Evolutionary conservation across 306 rosid genomes (phyloP).

Genomic region (Begonia masoniana): DNA sequence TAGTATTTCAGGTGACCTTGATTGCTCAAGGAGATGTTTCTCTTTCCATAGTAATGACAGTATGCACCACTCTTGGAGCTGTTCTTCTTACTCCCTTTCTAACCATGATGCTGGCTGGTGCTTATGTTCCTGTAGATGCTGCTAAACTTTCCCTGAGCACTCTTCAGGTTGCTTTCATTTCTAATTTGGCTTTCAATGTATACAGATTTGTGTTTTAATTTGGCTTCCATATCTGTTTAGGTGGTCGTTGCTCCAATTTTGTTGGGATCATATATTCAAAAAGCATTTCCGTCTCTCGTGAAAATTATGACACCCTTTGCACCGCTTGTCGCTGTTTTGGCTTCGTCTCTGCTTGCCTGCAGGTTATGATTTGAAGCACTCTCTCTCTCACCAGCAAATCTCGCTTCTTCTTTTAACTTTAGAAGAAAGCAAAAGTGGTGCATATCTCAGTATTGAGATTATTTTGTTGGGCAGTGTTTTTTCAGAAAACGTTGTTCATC

Average conservation of each 20-base stretch:
- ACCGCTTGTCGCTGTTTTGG: slow-evolving; percentile 31
- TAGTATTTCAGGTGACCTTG: slow-evolving; percentile 35
- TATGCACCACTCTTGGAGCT: slow-evolving; percentile 34
- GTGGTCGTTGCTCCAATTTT: slow-evolving; percentile 31
- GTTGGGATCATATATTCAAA: slow-evolving; percentile 24
- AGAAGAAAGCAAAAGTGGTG: too few relatives aligned
- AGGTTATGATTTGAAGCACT: slow-evolving; percentile 12
- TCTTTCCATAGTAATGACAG: slow-evolving; percentile 33
- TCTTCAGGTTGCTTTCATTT: slow-evolving; percentile 17
- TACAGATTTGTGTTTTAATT: background rate
- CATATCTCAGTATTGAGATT: background rate
- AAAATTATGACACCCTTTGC: slow-evolving; percentile 19
- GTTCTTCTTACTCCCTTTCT: slow-evolving; percentile 28
- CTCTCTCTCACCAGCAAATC: background rate
- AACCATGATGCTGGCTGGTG: slow-evolving; percentile 24
- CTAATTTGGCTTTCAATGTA: slow-evolving; percentile 1
- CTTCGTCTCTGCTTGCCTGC: slow-evolving; percentile 34
- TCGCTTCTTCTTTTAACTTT: background rate
- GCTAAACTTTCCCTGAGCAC: slow-evolving; percentile 31
- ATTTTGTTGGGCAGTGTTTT: slow-evolving; percentile 19
- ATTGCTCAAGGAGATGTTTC: slow-evolving; percentile 39
- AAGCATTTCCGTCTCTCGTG: slow-evolving; percentile 21
- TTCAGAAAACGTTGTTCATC: slow-evolving; percentile 23
- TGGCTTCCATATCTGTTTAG: slow-evolving; percentile 10
- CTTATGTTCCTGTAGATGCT: slow-evolving; percentile 27